Conservation (phyloP, 1,284 basidiomycete species). For the Cerioporus squamosus region DNA sequence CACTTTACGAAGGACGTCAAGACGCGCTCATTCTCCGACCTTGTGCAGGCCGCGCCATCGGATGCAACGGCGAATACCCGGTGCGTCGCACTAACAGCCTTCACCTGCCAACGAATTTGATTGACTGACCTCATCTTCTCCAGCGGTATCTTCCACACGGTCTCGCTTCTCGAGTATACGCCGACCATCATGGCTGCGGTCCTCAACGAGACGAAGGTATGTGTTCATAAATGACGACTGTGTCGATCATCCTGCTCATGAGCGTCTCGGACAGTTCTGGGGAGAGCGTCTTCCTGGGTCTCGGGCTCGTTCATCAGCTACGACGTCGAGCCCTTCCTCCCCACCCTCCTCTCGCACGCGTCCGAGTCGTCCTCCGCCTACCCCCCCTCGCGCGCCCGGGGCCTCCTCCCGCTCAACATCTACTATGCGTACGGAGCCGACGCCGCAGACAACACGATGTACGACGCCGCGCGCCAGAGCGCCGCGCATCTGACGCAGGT, state of each 20-base stretch:
- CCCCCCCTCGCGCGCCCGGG: conserved; percentile 46
- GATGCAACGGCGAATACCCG: conserved; percentile 44
- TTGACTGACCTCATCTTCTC: background rate
- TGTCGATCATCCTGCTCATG: too few relatives aligned
- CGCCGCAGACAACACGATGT: conserved; percentile 42
- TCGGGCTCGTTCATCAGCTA: conserved; percentile 45
- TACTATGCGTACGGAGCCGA: conserved; percentile 47
- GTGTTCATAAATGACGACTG: conserved; percentile 14
- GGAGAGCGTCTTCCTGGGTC: conserved; percentile 25
- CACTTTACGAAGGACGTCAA: conserved; percentile 32
- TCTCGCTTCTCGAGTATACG: conserved; percentile 47
- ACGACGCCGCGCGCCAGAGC: conserved; percentile 43
- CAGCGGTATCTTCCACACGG: conserved; percentile 48
- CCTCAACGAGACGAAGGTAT: conserved; percentile 52
- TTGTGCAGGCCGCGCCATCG: conserved; percentile 45
- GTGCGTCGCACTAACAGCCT: conserved; percentile 32
- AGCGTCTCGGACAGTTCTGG: conserved; percentile 30
- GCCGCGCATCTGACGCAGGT: conserved; percentile 41
- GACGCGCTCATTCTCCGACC: conserved; percentile 41
- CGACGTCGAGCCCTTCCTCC: conserved; percentile 60
- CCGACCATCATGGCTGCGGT: conserved; percentile 48
- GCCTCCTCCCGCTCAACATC: conserved; percentile 51
- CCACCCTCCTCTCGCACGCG: conserved; percentile 46
- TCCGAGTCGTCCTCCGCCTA: conserved; percentile 44
- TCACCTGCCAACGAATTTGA: too few relatives aligned